Evolutionary conservation across 306 rosid species (phyloP).

Genomic region (Cicer yamashitae): DNA sequence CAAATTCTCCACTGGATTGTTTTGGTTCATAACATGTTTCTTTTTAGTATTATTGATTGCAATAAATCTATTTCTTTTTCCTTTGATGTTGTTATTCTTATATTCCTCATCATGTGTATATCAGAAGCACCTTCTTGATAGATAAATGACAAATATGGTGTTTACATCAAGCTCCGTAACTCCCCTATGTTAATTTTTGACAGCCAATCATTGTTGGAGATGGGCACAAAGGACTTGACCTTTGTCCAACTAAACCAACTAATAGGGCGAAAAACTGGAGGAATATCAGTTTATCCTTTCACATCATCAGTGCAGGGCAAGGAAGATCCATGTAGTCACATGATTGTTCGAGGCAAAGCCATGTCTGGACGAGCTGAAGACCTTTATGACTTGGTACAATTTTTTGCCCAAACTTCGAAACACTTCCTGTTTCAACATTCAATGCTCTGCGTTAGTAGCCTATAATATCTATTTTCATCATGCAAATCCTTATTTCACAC

Average conservation of each 20-base stretch:
- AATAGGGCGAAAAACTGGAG: conserved; percentile 98
- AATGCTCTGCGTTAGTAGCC: conserved; percentile 8
- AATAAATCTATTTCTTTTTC: neutral
- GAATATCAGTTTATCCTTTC: conserved; percentile 94
- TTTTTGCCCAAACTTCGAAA: conserved; percentile 16
- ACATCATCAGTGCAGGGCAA: conserved; percentile 85
- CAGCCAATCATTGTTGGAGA: conserved; percentile 97
- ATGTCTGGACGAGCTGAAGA: conserved; percentile 90
- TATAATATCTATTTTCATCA: neutral
- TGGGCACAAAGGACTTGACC: conserved; percentile 95
- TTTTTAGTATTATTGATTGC: conserved; percentile 5
- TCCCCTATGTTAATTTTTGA: conserved; percentile 50
- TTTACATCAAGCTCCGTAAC: conserved; percentile 40
- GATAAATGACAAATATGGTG: conserved; percentile 18
- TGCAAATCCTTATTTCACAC: conserved; percentile 44
- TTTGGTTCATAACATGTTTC: conserved; percentile 25
- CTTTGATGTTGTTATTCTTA: conserved; percentile 24
- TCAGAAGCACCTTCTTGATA: conserved; percentile 32
- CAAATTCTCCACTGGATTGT: conserved; percentile 3
- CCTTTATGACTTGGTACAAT: conserved; percentile 80
- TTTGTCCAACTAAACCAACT: conserved; percentile 97
- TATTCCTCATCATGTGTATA: conserved; percentile 38
- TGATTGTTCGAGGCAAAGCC: conserved; percentile 94
- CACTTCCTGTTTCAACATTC: conserved; percentile 19
- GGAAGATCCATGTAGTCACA: conserved; percentile 81